phyloP scores from a whole-genome alignment of 441 rosid species.

The Gossypium schwendimanii region DNA sequence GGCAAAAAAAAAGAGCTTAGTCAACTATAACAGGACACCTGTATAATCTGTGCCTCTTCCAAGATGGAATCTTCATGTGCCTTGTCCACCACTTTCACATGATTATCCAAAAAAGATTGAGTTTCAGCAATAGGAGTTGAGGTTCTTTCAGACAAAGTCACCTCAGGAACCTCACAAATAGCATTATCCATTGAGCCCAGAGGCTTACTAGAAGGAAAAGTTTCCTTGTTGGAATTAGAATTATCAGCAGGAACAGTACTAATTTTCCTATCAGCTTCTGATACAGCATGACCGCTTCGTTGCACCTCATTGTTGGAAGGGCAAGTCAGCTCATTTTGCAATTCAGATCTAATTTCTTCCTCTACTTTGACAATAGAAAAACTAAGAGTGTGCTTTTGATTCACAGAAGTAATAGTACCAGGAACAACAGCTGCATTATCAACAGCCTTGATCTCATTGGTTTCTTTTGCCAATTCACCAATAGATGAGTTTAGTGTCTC shows the following conservation, averaged over 20 bases:
- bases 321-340: slow-evolving; percentile 38
- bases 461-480: slow-evolving; percentile 39
- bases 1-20: slow-evolving; percentile 13
- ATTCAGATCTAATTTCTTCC: slow-evolving; percentile 37
- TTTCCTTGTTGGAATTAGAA: slow-evolving; percentile 30
- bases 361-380: slow-evolving; percentile 35
- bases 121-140: slow-evolving; percentile 35
- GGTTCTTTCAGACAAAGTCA: slow-evolving; percentile 27
- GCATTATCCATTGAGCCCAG: slow-evolving; percentile 32
- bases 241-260: slow-evolving; percentile 11
- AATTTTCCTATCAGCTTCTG: slow-evolving; percentile 26
- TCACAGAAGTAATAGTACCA: slow-evolving; percentile 23
- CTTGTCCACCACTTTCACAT: slow-evolving; percentile 38
- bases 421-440: slow-evolving; percentile 20
- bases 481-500: slow-evolving; percentile 27
- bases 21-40: slow-evolving; percentile 41
- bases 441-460: slow-evolving; percentile 34
- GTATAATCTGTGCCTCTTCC: slow-evolving; percentile 82
- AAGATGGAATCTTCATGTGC: slow-evolving; percentile 74
- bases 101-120: slow-evolving; percentile 36
- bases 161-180: slow-evolving; percentile 33
- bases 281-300: slow-evolving; percentile 29
- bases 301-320: slow-evolving; percentile 31
- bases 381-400: slow-evolving; percentile 30
- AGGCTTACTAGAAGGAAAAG: slow-evolving; percentile 26